phyloP scores from a whole-genome alignment of 345 rosid genomes.

The Reutealis trisperma region DNA sequence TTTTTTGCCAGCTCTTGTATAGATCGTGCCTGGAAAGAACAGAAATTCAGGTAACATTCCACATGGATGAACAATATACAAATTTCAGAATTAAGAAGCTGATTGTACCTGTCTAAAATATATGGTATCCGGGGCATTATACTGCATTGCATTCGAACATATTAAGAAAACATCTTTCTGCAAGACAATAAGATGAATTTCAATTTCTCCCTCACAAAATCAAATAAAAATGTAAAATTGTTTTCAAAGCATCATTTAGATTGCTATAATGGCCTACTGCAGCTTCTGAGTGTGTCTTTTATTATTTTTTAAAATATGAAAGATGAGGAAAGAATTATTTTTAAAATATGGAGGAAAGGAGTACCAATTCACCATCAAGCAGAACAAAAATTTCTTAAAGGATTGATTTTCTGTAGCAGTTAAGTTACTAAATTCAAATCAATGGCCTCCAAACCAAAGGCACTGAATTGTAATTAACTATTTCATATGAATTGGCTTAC shows the following conservation, averaged over 20 bases:
- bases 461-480: not conserved
- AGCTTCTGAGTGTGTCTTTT: not conserved
- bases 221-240: not conserved
- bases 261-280: not conserved
- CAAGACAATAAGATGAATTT: conserved; percentile 18
- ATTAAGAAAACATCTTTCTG: conserved; percentile 36
- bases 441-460: not conserved
- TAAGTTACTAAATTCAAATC: not conserved
- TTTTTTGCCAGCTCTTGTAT: conserved; percentile 36
- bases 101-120: conserved; percentile 30
- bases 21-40: conserved; percentile 21
- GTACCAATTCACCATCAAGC: not conserved
- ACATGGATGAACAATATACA: not conserved
- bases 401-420: not conserved
- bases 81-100: not conserved
- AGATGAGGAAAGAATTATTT: no score
- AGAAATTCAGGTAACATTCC: not conserved
- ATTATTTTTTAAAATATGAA: conserved; percentile 1
- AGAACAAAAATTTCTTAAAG: not conserved
- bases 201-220: not conserved
- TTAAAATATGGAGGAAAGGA: conserved; percentile 5
- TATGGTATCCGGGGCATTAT: conserved; percentile 38
- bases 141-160: conserved; percentile 36
- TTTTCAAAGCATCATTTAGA: conserved; percentile 10
- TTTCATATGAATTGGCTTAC: not conserved